Conservation (phyloP, 371 early-diverging fungal species). For the Mucor piriformis region DNA sequence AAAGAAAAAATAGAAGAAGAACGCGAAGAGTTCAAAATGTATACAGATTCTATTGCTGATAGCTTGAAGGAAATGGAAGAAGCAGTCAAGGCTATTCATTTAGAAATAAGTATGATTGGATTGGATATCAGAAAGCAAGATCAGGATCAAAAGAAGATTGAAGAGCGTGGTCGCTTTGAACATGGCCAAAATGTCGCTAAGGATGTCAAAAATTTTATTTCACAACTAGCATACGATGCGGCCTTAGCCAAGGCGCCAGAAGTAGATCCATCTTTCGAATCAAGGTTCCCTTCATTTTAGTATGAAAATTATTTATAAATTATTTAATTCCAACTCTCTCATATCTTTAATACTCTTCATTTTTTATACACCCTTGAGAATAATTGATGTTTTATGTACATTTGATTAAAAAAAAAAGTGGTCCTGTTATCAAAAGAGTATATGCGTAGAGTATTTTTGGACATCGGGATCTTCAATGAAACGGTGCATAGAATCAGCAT, state of each 20-base stretch:
- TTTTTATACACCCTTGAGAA: neutral
- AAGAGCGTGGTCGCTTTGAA: constrained; percentile 48
- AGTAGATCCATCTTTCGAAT: constrained; percentile 51
- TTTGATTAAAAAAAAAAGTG: neutral
- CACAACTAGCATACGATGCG: constrained; percentile 36
- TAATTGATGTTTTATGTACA: too few species aligned
- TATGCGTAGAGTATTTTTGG: constrained; percentile 32
- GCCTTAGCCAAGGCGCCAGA: constrained; percentile 52
- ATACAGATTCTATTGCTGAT: constrained; percentile 46
- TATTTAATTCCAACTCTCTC: neutral
- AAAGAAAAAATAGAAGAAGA: constrained; percentile 55
- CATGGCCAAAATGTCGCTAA: constrained; percentile 42
- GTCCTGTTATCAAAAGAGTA: constrained; percentile 23
- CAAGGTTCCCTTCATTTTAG: constrained; percentile 51
- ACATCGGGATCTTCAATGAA: constrained; percentile 44
- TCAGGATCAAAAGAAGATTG: constrained; percentile 47
- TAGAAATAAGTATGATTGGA: constrained; percentile 52
- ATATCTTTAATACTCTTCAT: neutral
- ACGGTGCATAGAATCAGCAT: constrained; percentile 36
- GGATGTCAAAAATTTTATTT: constrained; percentile 48
- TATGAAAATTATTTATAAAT: neutral
- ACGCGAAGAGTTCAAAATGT: constrained; percentile 47
- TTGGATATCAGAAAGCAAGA: constrained; percentile 49
- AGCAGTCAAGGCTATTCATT: constrained; percentile 37
- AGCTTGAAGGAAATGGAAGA: constrained; percentile 41